Evolutionary conservation across 495 filamentous ascomycete species (phyloP).

Genomic region (Oleoguttula mirabilis): DNA sequence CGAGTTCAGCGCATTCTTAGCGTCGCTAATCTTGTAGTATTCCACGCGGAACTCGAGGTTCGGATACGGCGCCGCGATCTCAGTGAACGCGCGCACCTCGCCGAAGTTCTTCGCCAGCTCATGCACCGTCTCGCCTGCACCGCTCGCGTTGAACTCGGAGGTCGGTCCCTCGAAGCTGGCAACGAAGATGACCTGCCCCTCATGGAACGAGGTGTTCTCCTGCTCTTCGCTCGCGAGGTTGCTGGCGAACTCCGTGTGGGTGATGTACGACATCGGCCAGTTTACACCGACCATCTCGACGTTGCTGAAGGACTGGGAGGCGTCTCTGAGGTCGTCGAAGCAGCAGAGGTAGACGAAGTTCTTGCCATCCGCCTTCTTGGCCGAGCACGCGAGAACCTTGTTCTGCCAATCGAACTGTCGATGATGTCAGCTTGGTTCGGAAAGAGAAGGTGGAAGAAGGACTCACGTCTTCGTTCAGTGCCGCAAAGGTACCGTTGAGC

Average conservation of each 20-base stretch:
- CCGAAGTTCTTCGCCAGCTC: conserved; percentile 11
- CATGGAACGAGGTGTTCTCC: conserved; percentile 1
- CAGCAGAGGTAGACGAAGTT: conserved; percentile 2
- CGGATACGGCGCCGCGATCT: not conserved
- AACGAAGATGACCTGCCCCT: conserved; percentile 16
- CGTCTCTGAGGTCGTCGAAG: conserved; percentile 20
- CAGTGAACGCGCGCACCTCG: conserved; percentile 4
- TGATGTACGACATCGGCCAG: conserved; percentile 4
- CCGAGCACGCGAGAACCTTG: conserved; percentile 2
- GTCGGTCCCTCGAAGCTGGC: not conserved
- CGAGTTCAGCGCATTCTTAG: conserved; percentile 6
- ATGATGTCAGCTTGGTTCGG: conserved; percentile 2
- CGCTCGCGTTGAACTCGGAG: not conserved
- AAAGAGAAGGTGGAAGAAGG: not conserved
- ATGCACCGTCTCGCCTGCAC: conserved; percentile 1
- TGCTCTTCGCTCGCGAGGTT: not conserved
- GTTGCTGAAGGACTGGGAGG: not conserved
- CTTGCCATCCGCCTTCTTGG: not conserved
- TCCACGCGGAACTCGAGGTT: conserved; percentile 16
- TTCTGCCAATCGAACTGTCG: conserved; percentile 4
- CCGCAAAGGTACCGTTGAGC: not conserved
- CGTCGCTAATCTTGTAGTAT: conserved; percentile 16
- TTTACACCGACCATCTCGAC: not conserved
- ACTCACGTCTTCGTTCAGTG: conserved; percentile 1
- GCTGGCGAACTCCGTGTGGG: conserved; percentile 11